These are phyloP conservation scores for Fusarium palustre DNA, from an alignment of 2,329 filamentous ascomycete genomes.

Conservation along the genomic window DNA sequence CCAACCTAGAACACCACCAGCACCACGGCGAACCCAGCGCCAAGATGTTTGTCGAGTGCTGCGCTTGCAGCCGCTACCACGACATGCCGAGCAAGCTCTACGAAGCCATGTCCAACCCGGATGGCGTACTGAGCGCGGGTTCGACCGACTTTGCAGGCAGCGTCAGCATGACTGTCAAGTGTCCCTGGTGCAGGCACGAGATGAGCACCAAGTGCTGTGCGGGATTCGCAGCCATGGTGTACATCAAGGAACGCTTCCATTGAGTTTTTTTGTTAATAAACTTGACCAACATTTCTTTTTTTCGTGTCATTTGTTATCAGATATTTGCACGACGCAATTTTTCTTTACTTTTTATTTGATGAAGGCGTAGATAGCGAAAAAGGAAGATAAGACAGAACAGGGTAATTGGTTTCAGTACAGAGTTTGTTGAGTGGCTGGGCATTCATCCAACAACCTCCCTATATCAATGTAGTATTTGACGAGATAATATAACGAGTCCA, in stretches of 20 bases:
- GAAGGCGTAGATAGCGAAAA: slow-evolving; percentile 15
- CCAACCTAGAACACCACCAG: slow-evolving; percentile 16
- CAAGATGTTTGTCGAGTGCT: slow-evolving; percentile 75
- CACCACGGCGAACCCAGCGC: slow-evolving; percentile 59
- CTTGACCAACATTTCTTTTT: neutral
- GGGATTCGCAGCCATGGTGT: slow-evolving; percentile 74
- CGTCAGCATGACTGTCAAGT: slow-evolving; percentile 72
- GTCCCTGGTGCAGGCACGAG: slow-evolving; percentile 78
- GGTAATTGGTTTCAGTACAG: slow-evolving; percentile 13
- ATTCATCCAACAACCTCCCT: slow-evolving; percentile 1
- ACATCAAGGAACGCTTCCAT: slow-evolving; percentile 73
- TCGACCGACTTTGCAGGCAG: slow-evolving; percentile 65
- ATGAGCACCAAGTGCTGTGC: slow-evolving; percentile 78
- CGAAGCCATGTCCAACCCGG: slow-evolving; percentile 71
- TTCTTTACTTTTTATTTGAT: slow-evolving; percentile 11
- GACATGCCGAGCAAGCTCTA: slow-evolving; percentile 74
- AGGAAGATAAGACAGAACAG: slow-evolving; percentile 1
- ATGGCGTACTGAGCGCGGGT: slow-evolving; percentile 62
- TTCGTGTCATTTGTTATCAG: neutral
- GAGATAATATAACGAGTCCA: slow-evolving; percentile 41
- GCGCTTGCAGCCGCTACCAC: slow-evolving; percentile 72
- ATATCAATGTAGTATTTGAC: slow-evolving; percentile 32
- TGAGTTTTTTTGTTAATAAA: slow-evolving; percentile 34
- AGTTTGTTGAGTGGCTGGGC: neutral
- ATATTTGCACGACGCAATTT: slow-evolving; percentile 37